phyloP scores from a whole-genome alignment of 176 grass and related monocot genomes.

The Juncus effusus region DNA sequence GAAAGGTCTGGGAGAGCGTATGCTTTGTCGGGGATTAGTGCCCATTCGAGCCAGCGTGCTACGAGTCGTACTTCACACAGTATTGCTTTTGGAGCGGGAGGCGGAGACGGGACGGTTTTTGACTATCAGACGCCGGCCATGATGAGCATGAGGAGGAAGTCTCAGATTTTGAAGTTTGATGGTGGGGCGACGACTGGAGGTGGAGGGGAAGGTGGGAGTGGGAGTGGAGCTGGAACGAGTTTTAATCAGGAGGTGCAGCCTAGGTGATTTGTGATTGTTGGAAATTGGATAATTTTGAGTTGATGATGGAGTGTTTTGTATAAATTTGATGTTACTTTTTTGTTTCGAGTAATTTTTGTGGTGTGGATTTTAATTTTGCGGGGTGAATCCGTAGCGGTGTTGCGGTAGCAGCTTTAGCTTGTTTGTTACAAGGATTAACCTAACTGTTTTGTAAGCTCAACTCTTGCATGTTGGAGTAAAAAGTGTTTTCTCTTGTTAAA shows the following conservation, averaged over 20 bases:
- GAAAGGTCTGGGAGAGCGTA: conserved; percentile 26
- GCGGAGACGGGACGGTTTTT: too few relatives aligned
- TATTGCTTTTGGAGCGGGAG: neutral
- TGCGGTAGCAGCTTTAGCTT: neutral
- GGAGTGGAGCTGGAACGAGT: neutral
- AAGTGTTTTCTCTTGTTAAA: too few relatives aligned
- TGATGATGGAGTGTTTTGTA: neutral
- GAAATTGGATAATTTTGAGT: neutral
- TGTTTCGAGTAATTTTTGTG: neutral
- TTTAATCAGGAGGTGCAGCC: neutral
- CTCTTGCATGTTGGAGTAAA: too few relatives aligned
- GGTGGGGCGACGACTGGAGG: neutral
- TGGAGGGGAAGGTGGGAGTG: neutral
- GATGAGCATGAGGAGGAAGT: conserved; percentile 8
- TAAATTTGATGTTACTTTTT: neutral
- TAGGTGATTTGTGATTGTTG: too few relatives aligned
- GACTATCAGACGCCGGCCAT: conserved; percentile 25
- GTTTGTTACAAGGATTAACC: neutral
- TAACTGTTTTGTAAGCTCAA: too few relatives aligned
- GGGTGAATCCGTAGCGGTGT: neutral
- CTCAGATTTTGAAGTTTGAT: neutral
- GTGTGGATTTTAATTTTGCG: neutral
- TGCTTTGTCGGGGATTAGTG: conserved; percentile 32
- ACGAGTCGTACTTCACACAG: neutral
- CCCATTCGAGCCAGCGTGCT: conserved; percentile 32